Percentiles rank a stretch among this genome's conserved stretches.
phyloP scores from a whole-genome alignment of 192 early-diverging fungal species.

The Mortierella hygrophila region DNA sequence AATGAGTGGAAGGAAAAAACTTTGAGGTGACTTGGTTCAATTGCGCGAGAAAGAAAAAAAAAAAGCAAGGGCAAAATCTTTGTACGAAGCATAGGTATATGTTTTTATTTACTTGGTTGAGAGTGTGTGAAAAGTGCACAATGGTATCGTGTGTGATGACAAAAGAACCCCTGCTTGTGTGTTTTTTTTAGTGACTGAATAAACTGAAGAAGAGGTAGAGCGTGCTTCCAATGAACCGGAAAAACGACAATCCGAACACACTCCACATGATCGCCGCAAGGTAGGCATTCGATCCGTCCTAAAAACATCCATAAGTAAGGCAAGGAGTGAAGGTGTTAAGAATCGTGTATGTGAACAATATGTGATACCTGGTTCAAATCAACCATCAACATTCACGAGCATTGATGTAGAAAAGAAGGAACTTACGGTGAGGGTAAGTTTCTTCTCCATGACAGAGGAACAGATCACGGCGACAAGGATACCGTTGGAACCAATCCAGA shows the following conservation, averaged over 20 bases:
- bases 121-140: background rate
- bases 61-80: background rate
- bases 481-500: conserved; percentile 84
- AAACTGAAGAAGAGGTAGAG: conserved; percentile 76
- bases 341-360: background rate
- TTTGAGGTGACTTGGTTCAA: too few species aligned
- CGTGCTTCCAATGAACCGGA: conserved; percentile 79
- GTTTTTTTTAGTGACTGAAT: conserved; percentile 58
- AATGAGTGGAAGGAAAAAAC: too few species aligned
- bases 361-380: background rate
- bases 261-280: conserved; percentile 83
- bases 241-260: conserved; percentile 73
- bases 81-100: background rate
- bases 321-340: background rate
- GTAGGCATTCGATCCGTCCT: conserved; percentile 62
- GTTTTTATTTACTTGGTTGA: background rate
- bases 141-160: background rate
- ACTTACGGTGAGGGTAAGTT: conserved; percentile 44
- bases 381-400: background rate
- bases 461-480: conserved; percentile 75
- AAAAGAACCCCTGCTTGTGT: background rate
- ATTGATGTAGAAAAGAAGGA: background rate
- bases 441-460: conserved; percentile 32
- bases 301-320: background rate
- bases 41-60: too few species aligned